Percentiles rank a stretch among this genome's conserved stretches.
These are phyloP conservation scores for Gymnopilus junonius DNA, from an alignment of 768 basidiomycete genomes.

Conservation along the genomic window DNA sequence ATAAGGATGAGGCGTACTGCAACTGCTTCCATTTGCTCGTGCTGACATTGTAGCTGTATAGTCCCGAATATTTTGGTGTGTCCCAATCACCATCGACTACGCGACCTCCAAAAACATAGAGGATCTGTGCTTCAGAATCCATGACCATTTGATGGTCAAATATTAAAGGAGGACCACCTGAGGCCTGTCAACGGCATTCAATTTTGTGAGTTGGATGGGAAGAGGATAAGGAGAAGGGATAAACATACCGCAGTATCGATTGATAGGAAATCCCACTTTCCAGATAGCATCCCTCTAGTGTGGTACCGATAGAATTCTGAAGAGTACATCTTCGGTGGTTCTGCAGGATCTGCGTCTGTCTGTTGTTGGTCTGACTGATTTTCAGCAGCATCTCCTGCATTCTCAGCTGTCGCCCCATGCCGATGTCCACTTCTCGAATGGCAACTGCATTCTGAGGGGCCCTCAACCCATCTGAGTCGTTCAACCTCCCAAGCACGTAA, in stretches of 20 bases:
- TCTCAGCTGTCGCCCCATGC: not conserved
- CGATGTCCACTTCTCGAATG: not conserved
- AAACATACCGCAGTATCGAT: slow-evolving; percentile 65
- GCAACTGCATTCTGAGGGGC: slow-evolving; percentile 9
- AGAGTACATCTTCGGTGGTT: slow-evolving; percentile 37
- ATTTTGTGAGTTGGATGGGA: not conserved
- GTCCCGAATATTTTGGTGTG: slow-evolving; percentile 63
- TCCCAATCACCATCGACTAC: slow-evolving; percentile 70
- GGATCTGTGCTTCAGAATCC: slow-evolving; percentile 68
- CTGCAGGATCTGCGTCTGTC: slow-evolving; percentile 7
- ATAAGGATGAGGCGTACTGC: slow-evolving; percentile 49
- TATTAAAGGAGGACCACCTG: slow-evolving; percentile 72
- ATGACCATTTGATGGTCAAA: slow-evolving; percentile 86
- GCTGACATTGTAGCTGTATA: slow-evolving; percentile 74
- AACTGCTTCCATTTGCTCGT: slow-evolving; percentile 69
- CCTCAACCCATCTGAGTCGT: slow-evolving; percentile 51
- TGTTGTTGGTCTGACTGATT: not conserved
- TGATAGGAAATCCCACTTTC: slow-evolving; percentile 75
- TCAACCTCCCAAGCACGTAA: slow-evolving; percentile 73
- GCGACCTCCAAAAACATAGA: slow-evolving; percentile 81
- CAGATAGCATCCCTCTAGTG: slow-evolving; percentile 60
- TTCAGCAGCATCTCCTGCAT: not conserved
- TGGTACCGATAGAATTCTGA: slow-evolving; percentile 83
- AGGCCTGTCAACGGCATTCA: slow-evolving; percentile 41
- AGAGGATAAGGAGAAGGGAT: not conserved